phyloP scores from a whole-genome alignment of 495 filamentous ascomycete genomes.

The Trichoderma parareesei region DNA sequence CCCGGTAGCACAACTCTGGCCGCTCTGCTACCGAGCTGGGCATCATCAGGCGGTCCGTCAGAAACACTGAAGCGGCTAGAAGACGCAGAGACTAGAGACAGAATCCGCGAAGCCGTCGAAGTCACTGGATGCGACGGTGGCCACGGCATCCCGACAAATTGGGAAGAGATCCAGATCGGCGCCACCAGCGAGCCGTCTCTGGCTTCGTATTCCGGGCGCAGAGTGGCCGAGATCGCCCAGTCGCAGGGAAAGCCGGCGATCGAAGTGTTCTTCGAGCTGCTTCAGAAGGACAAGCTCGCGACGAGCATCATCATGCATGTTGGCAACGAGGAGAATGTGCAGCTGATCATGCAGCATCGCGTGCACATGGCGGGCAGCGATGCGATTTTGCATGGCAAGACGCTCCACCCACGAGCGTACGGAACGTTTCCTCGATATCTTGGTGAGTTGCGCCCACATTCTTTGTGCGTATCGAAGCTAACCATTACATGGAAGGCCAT shows the following conservation, averaged over 20 bases:
- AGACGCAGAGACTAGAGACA: slow-evolving; percentile 8
- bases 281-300: slow-evolving; percentile 8
- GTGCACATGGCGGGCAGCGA: slow-evolving; percentile 11
- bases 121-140: slow-evolving; percentile 10
- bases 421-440: slow-evolving; percentile 10
- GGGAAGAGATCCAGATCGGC: slow-evolving; percentile 12
- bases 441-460: not conserved
- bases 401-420: slow-evolving; percentile 9
- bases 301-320: slow-evolving; percentile 11
- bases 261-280: slow-evolving; percentile 7
- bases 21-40: slow-evolving; percentile 6
- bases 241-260: not conserved
- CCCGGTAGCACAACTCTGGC: slow-evolving; percentile 12
- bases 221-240: slow-evolving; percentile 2
- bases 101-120: slow-evolving; percentile 8
- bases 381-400: slow-evolving; percentile 12
- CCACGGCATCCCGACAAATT: slow-evolving; percentile 9
- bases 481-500: not conserved
- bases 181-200: slow-evolving; percentile 4
- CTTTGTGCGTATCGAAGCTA: not conserved
- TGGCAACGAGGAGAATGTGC: slow-evolving; percentile 11
- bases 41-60: slow-evolving; percentile 6
- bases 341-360: slow-evolving; percentile 9
- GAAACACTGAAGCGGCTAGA: slow-evolving; percentile 11
- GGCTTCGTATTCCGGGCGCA: slow-evolving; percentile 9